Conservation (phyloP, 495 filamentous ascomycete genomes). For the Poronia punctata region DNA sequence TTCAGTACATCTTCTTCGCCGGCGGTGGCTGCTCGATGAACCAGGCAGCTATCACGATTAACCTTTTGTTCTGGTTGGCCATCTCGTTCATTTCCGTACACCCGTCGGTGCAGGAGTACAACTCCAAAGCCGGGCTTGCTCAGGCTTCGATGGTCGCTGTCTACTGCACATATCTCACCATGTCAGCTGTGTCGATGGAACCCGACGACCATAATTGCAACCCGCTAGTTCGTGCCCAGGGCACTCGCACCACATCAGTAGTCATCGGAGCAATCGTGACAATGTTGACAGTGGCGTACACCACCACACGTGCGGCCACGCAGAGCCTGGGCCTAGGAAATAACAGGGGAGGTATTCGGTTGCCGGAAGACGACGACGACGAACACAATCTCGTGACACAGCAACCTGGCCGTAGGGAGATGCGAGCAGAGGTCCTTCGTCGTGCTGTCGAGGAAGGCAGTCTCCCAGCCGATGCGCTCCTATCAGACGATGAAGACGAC, state of each 20-base stretch:
- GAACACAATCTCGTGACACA: constrained; percentile 85
- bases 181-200: constrained; percentile 98
- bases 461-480: constrained; percentile 82
- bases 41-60: constrained; percentile 71
- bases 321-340: constrained; percentile 79
- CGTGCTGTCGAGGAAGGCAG: constrained; percentile 86
- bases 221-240: constrained; percentile 79
- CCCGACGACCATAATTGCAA: constrained; percentile 94
- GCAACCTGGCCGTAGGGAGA: constrained; percentile 80
- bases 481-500: constrained; percentile 69
- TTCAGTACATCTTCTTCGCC: constrained; percentile 98
- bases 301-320: constrained; percentile 91
- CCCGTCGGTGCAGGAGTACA: constrained; percentile 83
- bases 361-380: constrained; percentile 62
- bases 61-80: constrained; percentile 74
- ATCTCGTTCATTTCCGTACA: constrained; percentile 84
- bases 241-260: constrained; percentile 82
- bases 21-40: constrained; percentile 83
- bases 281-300: constrained; percentile 95
- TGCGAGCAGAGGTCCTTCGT: constrained; percentile 86
- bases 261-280: constrained; percentile 90
- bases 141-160: constrained; percentile 96
- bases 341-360: constrained; percentile 49
- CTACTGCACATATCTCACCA: constrained; percentile 97
- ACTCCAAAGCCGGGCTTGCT: constrained; percentile 85